These are phyloP conservation scores for Fusarium incarnatum DNA, from an alignment of 2,329 filamentous ascomycete genomes.

Conservation along the genomic window DNA sequence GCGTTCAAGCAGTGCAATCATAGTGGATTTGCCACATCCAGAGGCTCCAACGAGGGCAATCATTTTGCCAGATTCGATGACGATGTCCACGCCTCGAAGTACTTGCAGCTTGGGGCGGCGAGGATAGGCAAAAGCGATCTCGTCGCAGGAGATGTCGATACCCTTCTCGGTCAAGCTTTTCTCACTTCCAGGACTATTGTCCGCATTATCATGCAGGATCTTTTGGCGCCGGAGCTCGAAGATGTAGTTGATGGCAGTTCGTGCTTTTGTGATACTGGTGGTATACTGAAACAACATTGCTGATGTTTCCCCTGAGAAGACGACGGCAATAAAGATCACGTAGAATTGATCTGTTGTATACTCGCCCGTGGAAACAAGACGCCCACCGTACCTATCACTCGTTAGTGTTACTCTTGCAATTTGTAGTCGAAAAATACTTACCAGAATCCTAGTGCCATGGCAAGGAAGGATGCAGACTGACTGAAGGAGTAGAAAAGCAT, in stretches of 20 bases:
- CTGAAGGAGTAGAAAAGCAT: constrained; percentile 57
- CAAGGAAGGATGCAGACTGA: constrained; percentile 55
- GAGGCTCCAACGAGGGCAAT: constrained; percentile 68
- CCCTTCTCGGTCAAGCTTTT: constrained; percentile 39
- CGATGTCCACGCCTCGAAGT: constrained; percentile 55
- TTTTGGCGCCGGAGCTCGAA: constrained; percentile 53
- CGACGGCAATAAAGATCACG: constrained; percentile 62
- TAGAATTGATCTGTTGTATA: constrained; percentile 62
- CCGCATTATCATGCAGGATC: constrained; percentile 48
- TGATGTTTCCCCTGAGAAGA: constrained; percentile 59
- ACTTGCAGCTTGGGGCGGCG: constrained; percentile 51
- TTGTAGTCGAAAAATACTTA: constrained; percentile 21
- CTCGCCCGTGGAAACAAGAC: constrained; percentile 58
- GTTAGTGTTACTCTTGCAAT: background rate
- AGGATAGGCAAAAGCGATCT: constrained; percentile 70
- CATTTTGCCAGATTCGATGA: constrained; percentile 60
- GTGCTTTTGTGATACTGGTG: constrained; percentile 64
- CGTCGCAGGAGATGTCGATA: constrained; percentile 59
- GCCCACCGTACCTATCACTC: constrained; percentile 52
- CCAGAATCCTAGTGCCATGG: constrained; percentile 56
- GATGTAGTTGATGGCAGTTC: constrained; percentile 62
- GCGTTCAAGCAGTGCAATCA: constrained; percentile 63
- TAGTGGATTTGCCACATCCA: constrained; percentile 71
- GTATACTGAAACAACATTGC: constrained; percentile 59
- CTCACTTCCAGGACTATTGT: constrained; percentile 26